Base-by-base conservation (phyloP, 495 filamentous ascomycete species). In the Gamarada debralockiae region DNA sequence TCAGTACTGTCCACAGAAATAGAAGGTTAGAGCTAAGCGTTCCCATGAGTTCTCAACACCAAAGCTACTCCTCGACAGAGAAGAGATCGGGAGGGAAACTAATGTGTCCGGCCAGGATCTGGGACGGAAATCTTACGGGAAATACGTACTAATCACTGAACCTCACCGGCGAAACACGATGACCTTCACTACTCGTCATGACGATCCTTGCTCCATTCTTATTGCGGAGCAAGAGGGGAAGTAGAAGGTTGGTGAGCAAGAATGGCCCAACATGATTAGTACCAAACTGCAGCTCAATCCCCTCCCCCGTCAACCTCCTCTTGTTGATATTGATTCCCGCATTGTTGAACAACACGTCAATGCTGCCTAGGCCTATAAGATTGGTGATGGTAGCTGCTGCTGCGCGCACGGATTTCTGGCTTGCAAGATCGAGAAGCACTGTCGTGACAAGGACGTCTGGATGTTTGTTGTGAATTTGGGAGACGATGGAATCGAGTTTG, bases 201-300 rank as follows among this genome's bases (percentile, higher is more conserved):
- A 58, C 40, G 27, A 58, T 49, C 22, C 48, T 7, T 12, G 12
- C 24, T 9, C 36, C 49, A 8, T 55, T 42, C 10, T 29, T 31
- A 34, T 40, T 41, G 4, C 13, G 18, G 1, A 41, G 5, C 6
- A 56, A 14, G 24, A 24, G 23, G 6, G 23, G 23, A 57, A 81
- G 67, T 37, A 85, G 64, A 54, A 73, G 60, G 53, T 78, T 79
- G 14, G 77, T 79, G 17, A 85, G 65, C 7, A 84, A 60, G 50
- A 81, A 82, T 59, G 84, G 81, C 18, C 77, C 78, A 12, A 81
- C 67, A 55, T 83, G 75, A 61, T 80, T 82, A 29, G 76, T 70
- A 10, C 71, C 81, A 10, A 87, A 69, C 56, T 85, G 82, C 33
- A 70, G 64, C 61, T 86, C 83, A 41, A 76, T 63, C 6, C 71